These are phyloP conservation scores for Termitomyces sp. DNA, from an alignment of 768 basidiomycete species.

Conservation along the genomic window DNA sequence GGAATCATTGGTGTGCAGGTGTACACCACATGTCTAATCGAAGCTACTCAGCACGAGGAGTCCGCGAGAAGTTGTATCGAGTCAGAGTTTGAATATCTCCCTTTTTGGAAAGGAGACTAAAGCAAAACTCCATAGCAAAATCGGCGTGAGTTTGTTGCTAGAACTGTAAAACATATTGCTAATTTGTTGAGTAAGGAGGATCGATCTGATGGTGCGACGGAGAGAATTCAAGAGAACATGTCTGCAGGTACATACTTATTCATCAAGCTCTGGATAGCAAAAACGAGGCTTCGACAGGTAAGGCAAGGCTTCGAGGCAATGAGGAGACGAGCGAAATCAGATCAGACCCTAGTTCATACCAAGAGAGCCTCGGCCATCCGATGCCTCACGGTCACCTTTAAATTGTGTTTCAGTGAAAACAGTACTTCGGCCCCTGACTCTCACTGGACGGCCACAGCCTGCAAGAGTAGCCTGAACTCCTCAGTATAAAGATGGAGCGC, in stretches of 20 bases:
- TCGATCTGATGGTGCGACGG: too few relatives aligned
- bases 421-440: too few relatives aligned
- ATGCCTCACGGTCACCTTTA: background rate
- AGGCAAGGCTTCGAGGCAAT: too few relatives aligned
- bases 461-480: too few relatives aligned
- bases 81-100: background rate
- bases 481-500: too few relatives aligned
- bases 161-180: too few relatives aligned
- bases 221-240: background rate
- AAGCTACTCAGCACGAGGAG: background rate
- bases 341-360: background rate
- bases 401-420: background rate
- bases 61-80: background rate
- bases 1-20: background rate
- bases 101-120: background rate
- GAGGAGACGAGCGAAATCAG: background rate
- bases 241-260: too few relatives aligned
- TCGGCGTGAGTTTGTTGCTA: too few relatives aligned
- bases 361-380: background rate
- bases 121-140: too few relatives aligned
- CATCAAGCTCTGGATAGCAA: background rate
- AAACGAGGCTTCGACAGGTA: background rate
- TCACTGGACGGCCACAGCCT: too few relatives aligned
- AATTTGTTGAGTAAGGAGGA: background rate
- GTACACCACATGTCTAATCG: background rate